Evolutionary conservation across 192 early-diverging fungal species (phyloP).

Genomic region (Dissophora globulifera): DNA sequence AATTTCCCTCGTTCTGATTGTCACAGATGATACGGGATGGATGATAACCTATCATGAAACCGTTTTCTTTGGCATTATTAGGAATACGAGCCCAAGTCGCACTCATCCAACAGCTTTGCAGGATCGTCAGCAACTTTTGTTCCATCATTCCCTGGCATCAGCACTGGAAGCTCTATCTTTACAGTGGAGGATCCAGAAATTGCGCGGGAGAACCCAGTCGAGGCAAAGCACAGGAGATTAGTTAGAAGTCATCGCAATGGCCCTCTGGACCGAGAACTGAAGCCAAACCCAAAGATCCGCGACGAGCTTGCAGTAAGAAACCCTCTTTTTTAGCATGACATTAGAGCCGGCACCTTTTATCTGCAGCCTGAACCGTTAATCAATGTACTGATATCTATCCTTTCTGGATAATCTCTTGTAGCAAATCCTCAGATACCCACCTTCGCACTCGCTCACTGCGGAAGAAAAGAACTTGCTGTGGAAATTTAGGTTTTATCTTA

Average conservation of each 20-base stretch:
- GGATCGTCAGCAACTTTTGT: conserved; percentile 9
- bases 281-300: conserved; percentile 95
- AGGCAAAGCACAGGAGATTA: conserved; percentile 92
- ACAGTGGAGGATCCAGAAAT: conserved; percentile 87
- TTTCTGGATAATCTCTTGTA: too few species aligned
- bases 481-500: conserved; percentile 97
- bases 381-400: too few species aligned
- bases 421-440: conserved; percentile 93
- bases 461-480: conserved; percentile 97
- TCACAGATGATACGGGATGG: too few species aligned
- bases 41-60: too few species aligned
- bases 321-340: too few species aligned
- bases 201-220: conserved; percentile 91
- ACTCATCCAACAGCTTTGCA: conserved; percentile 18
- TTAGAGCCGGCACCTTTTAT: too few species aligned
- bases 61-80: conserved; percentile 23
- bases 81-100: conserved; percentile 62
- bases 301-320: conserved; percentile 91
- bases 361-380: too few species aligned
- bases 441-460: conserved; percentile 82
- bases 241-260: conserved; percentile 91
- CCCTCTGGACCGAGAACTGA: conserved; percentile 92
- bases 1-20: too few species aligned
- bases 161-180: conserved; percentile 52
- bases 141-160: conserved; percentile 22